Conservation (phyloP, 176 grass and related monocot species). For the Zea luxurians region DNA sequence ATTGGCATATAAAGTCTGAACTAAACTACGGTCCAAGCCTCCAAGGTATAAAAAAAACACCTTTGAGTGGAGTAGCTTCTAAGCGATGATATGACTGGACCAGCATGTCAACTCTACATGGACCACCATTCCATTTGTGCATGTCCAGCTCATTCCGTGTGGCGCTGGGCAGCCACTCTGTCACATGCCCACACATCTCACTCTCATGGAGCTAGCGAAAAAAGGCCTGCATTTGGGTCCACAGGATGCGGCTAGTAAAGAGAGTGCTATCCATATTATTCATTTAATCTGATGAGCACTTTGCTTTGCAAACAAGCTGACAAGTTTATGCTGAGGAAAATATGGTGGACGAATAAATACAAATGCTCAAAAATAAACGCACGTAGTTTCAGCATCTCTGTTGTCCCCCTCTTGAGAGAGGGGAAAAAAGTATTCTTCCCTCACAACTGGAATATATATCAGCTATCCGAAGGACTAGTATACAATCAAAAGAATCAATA, state of each 20-base stretch:
- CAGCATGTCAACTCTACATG: not conserved
- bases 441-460: not conserved
- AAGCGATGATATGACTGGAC: conserved; percentile 3
- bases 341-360: not conserved
- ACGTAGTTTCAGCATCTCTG: not conserved
- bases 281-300: not conserved
- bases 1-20: too few relatives aligned
- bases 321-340: not conserved
- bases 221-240: not conserved
- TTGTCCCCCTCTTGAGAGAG: not conserved
- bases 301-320: not conserved
- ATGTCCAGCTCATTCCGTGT: conserved; percentile 35
- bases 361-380: not conserved
- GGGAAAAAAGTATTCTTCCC: not conserved
- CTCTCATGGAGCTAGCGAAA: not conserved
- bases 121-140: conserved; percentile 29
- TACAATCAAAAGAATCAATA: not conserved
- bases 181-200: not conserved
- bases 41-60: too few relatives aligned
- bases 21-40: too few relatives aligned
- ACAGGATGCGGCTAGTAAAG: conserved; percentile 2
- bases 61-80: not conserved
- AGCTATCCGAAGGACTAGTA: not conserved
- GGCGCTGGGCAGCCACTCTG: not conserved
- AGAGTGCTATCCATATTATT: not conserved